A percentile compares a stretch with the other conserved stretches of the same genome.
phyloP scores from a whole-genome alignment of 495 filamentous ascomycete species.

The Penicillium steckii region DNA sequence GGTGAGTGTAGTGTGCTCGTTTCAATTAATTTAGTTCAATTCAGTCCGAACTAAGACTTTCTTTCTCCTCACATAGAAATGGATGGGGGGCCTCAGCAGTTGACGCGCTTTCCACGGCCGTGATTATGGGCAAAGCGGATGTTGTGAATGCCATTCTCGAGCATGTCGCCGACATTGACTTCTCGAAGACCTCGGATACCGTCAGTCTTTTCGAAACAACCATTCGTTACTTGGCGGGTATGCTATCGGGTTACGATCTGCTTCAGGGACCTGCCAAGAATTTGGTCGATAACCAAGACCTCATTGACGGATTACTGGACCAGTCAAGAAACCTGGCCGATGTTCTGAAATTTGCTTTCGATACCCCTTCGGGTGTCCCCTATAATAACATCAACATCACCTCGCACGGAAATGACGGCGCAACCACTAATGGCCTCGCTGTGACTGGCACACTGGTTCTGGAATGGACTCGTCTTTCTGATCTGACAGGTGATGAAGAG shows the following conservation, averaged over 20 bases:
- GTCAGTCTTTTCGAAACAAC: slow-evolving; percentile 89
- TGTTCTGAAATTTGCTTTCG: slow-evolving; percentile 72
- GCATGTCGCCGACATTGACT: slow-evolving; percentile 68
- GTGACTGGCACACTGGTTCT: slow-evolving; percentile 73
- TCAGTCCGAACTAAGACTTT: neutral
- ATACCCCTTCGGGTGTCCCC: slow-evolving; percentile 74
- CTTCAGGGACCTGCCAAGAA: slow-evolving; percentile 66
- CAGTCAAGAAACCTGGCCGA: slow-evolving; percentile 72
- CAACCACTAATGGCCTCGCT: slow-evolving; percentile 64
- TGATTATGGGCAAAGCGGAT: slow-evolving; percentile 69
- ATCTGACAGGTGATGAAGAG: slow-evolving; percentile 64
- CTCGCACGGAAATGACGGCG: slow-evolving; percentile 43
- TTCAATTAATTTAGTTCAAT: neutral
- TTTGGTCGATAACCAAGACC: slow-evolving; percentile 42
- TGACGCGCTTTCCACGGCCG: slow-evolving; percentile 78
- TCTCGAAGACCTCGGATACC: slow-evolving; percentile 50
- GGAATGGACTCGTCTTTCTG: slow-evolving; percentile 82
- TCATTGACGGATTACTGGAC: slow-evolving; percentile 55
- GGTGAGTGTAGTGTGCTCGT: slow-evolving; percentile 44
- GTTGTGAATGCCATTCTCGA: slow-evolving; percentile 68
- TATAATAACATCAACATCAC: slow-evolving; percentile 68
- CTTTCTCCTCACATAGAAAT: slow-evolving; percentile 53
- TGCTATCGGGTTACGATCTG: slow-evolving; percentile 82
- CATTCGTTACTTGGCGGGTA: slow-evolving; percentile 80
- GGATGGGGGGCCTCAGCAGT: slow-evolving; percentile 85